Base-by-base conservation (phyloP, 768 basidiomycete genomes). In the Candolleomyces efflorescens region DNA sequence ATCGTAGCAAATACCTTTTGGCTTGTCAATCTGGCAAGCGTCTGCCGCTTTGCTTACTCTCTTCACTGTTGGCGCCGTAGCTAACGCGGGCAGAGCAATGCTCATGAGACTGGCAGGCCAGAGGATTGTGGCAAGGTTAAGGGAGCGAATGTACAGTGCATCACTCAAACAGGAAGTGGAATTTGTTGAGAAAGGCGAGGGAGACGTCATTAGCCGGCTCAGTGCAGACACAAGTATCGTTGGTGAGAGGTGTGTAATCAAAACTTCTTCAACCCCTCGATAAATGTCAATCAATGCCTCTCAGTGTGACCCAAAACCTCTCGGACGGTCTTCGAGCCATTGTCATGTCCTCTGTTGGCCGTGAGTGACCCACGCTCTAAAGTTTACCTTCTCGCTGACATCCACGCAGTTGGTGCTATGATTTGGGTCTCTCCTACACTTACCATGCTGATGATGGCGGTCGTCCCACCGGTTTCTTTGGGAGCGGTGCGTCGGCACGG, bases 221-320 rank as follows among this genome's bases (percentile, higher is more conserved):
- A 94, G 90, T 57, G 89, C 88, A 0, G 96, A 99, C 68, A 91
- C 92, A 5, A 91, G 85, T 62, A 91, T 98, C 62, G 91, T 98
- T 43, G 96, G 96, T 44, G 94, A 93, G 74, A 92, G 90, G 91
- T 90, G 56, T 11, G 45, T 17, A 24, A 32, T 37, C 11, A 5
- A 32, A 32, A 32, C 11, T 32, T 11, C 32, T 32, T 5, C 32
- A 11, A 32, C 11, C 11, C 11, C 32, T 32, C 32, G 11, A 32
- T 32, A 32, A 11, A 17, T 6, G 43, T 15, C 7, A 44, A 17
- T 44, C 3, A 44, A 4, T 22, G n/a, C 43, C 10, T 45, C 43
- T 6, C n/a, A 89, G 89, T 60, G 78, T 90, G 5, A 90, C 89
- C 0, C 87, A 88, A 69, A 89, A 91, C 60, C 79, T 92, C 27